phyloP scores from a whole-genome alignment of 2,329 filamentous ascomycete species.

The Polychaeton citri region DNA sequence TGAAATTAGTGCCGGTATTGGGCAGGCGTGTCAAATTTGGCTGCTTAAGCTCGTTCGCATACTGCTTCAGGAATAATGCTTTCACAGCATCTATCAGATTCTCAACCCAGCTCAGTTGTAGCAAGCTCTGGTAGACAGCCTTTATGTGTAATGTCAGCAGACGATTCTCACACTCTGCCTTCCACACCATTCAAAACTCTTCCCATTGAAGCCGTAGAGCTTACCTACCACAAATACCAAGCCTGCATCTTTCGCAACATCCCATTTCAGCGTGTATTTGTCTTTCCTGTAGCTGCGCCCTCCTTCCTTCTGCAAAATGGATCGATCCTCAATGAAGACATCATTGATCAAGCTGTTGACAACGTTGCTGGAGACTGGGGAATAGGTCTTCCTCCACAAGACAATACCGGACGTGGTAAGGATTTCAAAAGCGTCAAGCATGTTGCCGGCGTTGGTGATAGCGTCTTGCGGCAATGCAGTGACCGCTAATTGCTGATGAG shows the following conservation, averaged over 20 bases:
- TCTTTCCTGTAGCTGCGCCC: constrained; percentile 77
- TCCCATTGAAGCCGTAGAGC: neutral
- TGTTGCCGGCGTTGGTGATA: no score
- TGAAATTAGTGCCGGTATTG: constrained; percentile 61
- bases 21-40: constrained; percentile 58
- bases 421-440: constrained; percentile 96
- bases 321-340: constrained; percentile 92
- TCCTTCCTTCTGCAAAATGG: constrained; percentile 42
- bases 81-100: constrained; percentile 91
- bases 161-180: neutral
- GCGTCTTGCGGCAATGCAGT: no score
- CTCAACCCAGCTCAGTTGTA: constrained; percentile 94
- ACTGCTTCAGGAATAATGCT: constrained; percentile 80
- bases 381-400: constrained; percentile 84
- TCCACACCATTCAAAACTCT: constrained; percentile 1
- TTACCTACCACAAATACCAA: constrained; percentile 79
- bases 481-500: no score
- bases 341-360: constrained; percentile 93
- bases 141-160: constrained; percentile 25
- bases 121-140: constrained; percentile 92
- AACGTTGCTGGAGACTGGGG: constrained; percentile 63
- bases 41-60: constrained; percentile 74
- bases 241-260: constrained; percentile 78
- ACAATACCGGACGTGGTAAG: constrained; percentile 92
- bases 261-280: constrained; percentile 92